Evolutionary conservation across 1,284 basidiomycete genomes (phyloP), one percentile per base, ranked within the genome.

Genomic region (Leucoagaricus sp.): DNA sequence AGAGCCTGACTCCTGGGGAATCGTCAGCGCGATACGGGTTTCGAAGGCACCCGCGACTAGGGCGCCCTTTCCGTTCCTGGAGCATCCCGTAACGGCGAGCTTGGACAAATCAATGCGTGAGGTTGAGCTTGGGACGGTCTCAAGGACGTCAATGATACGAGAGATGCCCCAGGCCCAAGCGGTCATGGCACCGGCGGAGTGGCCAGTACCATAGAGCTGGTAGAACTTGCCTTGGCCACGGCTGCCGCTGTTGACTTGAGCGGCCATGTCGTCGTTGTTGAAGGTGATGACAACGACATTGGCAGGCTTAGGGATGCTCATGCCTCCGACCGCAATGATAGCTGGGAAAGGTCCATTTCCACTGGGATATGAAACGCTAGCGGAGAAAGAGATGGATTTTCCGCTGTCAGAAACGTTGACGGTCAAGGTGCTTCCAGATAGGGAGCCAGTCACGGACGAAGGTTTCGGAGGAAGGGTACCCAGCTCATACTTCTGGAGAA

Each of bases 81-180:
- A 83, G 69, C 82, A 84, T 10, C 82, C 82, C 1, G 81, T 81
- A 19, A 83, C 81, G 19, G 71, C 82, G 55, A 84, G 72, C 58
- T 69, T 72, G 47, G 65, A 64, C 15, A 76, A 65, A 62, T 84
- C 75, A 66, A 84, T 78, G 33, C 74, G 70, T 6, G 75, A 56
- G 8, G 46, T 38, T 13, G 55, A 69, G 21, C 65, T 58, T 8
- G 79, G 75, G 3, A 73, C 79, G 26, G 59, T 61, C 67, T 84
- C 81, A 55, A 84, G 75, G 8, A 75, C 80, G 63, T 84, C 82
- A 62, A 84, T 81, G 67, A 84, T 78, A 36, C 81, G 78, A 58
- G 74, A 74, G 58, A 82, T 76, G 58, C 78, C 82, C 82, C 82
- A 84, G 0, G 77, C 75, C 82, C 82, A 84, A 0, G 82, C 82